These are phyloP conservation scores for Trametes pubescens DNA, from an alignment of 1,284 basidiomycete genomes.

Conservation along the genomic window DNA sequence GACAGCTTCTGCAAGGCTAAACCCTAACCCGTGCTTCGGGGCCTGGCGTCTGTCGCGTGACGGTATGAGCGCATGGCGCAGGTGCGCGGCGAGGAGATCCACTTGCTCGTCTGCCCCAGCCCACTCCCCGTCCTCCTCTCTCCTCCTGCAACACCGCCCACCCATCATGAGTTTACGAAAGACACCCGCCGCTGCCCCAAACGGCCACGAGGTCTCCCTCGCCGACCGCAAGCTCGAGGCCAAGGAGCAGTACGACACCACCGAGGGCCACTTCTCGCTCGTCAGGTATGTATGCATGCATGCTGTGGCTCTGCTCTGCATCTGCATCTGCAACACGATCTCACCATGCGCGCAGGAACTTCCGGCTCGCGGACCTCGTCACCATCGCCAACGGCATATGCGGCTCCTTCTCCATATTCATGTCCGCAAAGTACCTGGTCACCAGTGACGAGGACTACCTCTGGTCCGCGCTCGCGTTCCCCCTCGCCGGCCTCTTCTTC, in stretches of 20 bases:
- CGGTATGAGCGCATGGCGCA: constrained; percentile 16
- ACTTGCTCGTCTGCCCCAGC: constrained; percentile 14
- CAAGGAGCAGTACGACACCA: constrained; percentile 87
- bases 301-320: background rate
- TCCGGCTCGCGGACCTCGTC: constrained; percentile 96
- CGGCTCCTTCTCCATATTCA: constrained; percentile 95
- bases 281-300: constrained; percentile 71
- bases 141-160: constrained; percentile 1
- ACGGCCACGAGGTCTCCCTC: constrained; percentile 24
- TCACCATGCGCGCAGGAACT: constrained; percentile 73
- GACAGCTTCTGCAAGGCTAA: constrained; percentile 9
- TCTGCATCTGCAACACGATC: background rate
- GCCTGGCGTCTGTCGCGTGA: constrained; percentile 25
- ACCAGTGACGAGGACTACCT: constrained; percentile 85
- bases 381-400: constrained; percentile 99
- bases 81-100: constrained; percentile 14
- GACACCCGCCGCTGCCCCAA: constrained; percentile 24
- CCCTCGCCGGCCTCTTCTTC: constrained; percentile 96
- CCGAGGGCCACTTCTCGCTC: constrained; percentile 93
- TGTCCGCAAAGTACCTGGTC: constrained; percentile 87
- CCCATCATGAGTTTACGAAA: constrained; percentile 46
- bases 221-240: constrained; percentile 55
- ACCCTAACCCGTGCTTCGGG: constrained; percentile 21
- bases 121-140: background rate
- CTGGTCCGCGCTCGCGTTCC: constrained; percentile 88